These are phyloP conservation scores for Wickerhamomyces mucosus DNA, from an alignment of 805 yeast genomes.

Conservation along the genomic window DNA sequence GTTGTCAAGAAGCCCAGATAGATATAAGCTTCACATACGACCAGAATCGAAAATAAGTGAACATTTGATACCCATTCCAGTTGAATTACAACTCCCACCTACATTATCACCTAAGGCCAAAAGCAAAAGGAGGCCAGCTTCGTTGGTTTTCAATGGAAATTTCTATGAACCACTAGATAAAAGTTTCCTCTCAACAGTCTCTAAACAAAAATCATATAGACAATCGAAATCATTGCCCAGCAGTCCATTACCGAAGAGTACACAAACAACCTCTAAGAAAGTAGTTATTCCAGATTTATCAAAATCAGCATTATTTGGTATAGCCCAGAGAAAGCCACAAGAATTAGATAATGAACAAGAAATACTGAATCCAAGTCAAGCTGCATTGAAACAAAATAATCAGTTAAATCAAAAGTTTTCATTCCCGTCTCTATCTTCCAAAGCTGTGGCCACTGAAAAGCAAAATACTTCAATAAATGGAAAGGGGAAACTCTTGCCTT, in stretches of 20 bases:
- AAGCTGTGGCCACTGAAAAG: no score
- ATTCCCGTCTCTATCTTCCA: conserved; percentile 14
- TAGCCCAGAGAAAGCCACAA: no score
- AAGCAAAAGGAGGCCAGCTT: conserved; percentile 16
- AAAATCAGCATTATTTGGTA: no score
- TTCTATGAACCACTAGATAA: conserved; percentile 22
- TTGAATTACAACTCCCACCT: conserved; percentile 29
- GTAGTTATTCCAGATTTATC: conserved; percentile 5
- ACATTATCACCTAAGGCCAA: conserved; percentile 26
- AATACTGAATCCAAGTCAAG: conserved; percentile 18
- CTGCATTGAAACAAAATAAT: conserved; percentile 17
- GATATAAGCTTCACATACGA: conserved; percentile 22
- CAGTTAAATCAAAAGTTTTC: conserved; percentile 16
- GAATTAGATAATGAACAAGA: conserved; percentile 19
- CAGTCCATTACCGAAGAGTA: conserved; percentile 5
- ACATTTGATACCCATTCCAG: conserved; percentile 26
- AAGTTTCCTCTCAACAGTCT: conserved; percentile 5
- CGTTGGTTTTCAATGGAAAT: conserved; percentile 28
- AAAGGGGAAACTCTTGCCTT: no score
- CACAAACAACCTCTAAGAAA: conserved; percentile 1
- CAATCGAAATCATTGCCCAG: background rate
- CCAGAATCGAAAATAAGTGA: conserved; percentile 27
- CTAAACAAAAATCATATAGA: conserved; percentile 3
- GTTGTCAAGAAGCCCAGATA: conserved; percentile 11
- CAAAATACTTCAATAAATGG: no score